A percentile compares a stretch with the other conserved stretches of the same genome.
Conservation (phyloP, 192 early-diverging fungal species). For the Backusella circina region DNA sequence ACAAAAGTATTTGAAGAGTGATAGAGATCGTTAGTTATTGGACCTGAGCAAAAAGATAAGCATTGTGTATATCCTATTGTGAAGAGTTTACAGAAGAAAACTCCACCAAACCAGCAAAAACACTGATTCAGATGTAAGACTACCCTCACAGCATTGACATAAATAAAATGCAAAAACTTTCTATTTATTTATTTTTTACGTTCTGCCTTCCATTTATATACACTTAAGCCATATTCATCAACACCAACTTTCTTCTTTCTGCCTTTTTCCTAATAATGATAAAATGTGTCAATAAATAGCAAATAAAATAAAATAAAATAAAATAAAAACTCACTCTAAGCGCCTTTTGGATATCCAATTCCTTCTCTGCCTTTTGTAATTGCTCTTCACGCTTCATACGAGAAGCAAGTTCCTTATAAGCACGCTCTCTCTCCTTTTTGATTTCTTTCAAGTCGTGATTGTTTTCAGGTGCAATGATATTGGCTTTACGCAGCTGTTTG, state of each 20-base stretch:
- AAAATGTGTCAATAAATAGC: background rate
- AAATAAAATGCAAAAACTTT: background rate
- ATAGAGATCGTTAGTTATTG: too few species aligned
- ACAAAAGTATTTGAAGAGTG: too few species aligned
- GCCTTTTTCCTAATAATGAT: slow-evolving; percentile 64
- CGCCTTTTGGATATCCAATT: slow-evolving; percentile 75
- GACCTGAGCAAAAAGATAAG: too few species aligned
- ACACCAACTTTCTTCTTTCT: slow-evolving; percentile 74
- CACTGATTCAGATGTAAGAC: too few species aligned
- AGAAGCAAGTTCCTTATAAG: slow-evolving; percentile 64
- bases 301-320: slow-evolving; percentile 8
- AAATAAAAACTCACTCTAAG: slow-evolving; percentile 51
- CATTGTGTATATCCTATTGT: too few species aligned
- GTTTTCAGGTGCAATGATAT: slow-evolving; percentile 30
- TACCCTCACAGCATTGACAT: background rate
- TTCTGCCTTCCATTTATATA: slow-evolving; percentile 93
- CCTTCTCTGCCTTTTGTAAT: slow-evolving; percentile 64
- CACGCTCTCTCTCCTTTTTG: slow-evolving; percentile 38
- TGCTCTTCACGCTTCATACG: slow-evolving; percentile 77
- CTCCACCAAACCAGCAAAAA: too few species aligned
- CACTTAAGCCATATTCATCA: slow-evolving; percentile 73
- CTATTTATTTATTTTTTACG: slow-evolving; percentile 72
- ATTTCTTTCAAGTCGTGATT: slow-evolving; percentile 15
- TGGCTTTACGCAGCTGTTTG: slow-evolving; percentile 49
- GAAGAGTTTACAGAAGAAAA: too few species aligned